phyloP scores from a whole-genome alignment of 176 grass and related monocot genomes.

The Oryza australiensis region DNA sequence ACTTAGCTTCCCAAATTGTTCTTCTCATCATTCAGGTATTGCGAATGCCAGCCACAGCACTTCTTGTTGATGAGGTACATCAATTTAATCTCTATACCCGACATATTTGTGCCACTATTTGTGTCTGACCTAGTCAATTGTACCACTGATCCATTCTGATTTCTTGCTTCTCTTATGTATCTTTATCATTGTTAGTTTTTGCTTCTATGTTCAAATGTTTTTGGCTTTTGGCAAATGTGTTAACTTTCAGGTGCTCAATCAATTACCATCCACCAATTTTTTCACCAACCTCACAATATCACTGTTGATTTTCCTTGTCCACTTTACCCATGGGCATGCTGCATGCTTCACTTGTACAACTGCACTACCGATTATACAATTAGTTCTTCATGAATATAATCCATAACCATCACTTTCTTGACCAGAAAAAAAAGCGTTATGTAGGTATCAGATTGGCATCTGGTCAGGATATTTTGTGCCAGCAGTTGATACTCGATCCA shows the following conservation, averaged over 20 bases:
- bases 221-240: neutral
- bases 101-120: neutral
- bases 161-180: constrained; percentile 9
- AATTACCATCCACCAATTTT: neutral
- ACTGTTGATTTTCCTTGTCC: constrained; percentile 14
- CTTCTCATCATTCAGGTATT: constrained; percentile 62
- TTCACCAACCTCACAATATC: neutral
- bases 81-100: neutral
- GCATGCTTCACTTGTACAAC: constrained; percentile 13
- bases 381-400: neutral
- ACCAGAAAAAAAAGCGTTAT: constrained; percentile 67
- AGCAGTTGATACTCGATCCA: constrained; percentile 69
- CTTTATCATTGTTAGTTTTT: neutral
- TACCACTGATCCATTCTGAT: neutral
- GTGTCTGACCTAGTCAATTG: constrained; percentile 10
- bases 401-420: constrained; percentile 21
- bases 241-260: neutral
- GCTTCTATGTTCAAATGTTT: constrained; percentile 12
- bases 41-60: constrained; percentile 70
- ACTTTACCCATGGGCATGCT: neutral
- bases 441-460: constrained; percentile 81
- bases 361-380: neutral
- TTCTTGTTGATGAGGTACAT: constrained; percentile 78
- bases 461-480: constrained; percentile 86
- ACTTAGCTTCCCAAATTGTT: constrained; percentile 10